Conservation (phyloP, 768 basidiomycete species). For the Termitomyces sp. region DNA sequence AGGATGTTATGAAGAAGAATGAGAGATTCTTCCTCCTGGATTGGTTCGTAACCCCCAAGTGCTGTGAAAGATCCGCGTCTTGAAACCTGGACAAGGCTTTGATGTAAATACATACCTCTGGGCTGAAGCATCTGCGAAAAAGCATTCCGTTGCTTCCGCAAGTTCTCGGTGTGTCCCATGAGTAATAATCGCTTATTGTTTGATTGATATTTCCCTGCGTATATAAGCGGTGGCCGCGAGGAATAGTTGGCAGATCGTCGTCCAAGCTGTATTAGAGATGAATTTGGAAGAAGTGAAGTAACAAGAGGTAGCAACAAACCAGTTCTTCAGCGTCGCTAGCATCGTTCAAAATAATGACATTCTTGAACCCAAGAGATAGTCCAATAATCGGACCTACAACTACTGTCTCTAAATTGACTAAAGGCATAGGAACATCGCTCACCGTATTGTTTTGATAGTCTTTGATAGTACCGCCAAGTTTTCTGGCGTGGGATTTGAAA, state of each 20-base stretch:
- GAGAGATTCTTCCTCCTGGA: constrained; percentile 1
- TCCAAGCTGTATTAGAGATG: not conserved
- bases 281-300: not conserved
- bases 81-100: not conserved
- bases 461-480: not conserved
- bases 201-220: not conserved
- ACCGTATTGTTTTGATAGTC: not conserved
- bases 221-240: not conserved
- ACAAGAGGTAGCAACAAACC: no score
- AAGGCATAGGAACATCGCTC: not conserved
- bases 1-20: not conserved
- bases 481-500: not conserved
- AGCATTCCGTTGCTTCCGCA: not conserved
- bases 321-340: not conserved
- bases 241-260: not conserved
- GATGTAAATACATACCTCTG: not conserved
- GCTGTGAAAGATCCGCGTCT: not conserved
- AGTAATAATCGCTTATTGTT: not conserved
- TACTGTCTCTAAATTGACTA: not conserved
- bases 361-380: not conserved
- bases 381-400: not conserved
- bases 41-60: constrained; percentile 4
- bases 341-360: not conserved
- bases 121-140: not conserved
- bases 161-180: not conserved